These are phyloP conservation scores for Penicillium olsonii DNA, from an alignment of 2,329 filamentous ascomycete species.

Conservation along the genomic window DNA sequence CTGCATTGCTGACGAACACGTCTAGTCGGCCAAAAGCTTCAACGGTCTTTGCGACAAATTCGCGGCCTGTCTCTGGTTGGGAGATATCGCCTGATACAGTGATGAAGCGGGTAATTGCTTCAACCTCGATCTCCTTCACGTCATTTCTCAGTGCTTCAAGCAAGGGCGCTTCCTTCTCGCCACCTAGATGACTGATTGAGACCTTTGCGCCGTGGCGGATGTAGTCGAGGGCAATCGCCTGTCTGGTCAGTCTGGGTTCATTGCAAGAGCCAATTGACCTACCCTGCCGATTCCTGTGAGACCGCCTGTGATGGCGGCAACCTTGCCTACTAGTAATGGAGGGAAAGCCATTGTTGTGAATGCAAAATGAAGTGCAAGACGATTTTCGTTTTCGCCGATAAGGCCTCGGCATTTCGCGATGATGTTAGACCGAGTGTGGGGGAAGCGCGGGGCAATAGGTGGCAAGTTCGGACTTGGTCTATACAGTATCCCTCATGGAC, in stretches of 20 bases:
- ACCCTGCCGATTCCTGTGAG: slow-evolving; percentile 79
- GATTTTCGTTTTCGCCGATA: slow-evolving; percentile 17
- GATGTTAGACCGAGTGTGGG: slow-evolving; percentile 34
- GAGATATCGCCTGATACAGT: slow-evolving; percentile 77
- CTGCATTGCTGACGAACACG: slow-evolving; percentile 85
- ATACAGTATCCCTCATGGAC: no score
- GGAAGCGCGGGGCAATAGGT: slow-evolving; percentile 9
- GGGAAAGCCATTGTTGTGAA: slow-evolving; percentile 31
- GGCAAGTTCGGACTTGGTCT: neutral
- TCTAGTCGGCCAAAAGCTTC: slow-evolving; percentile 59
- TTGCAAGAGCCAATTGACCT: slow-evolving; percentile 5
- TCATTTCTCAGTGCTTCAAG: slow-evolving; percentile 34
- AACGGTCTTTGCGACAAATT: slow-evolving; percentile 68
- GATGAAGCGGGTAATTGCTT: slow-evolving; percentile 52
- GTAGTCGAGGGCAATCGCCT: slow-evolving; percentile 77
- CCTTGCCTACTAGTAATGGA: slow-evolving; percentile 69
- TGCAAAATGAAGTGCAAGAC: neutral
- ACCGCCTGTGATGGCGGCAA: slow-evolving; percentile 82
- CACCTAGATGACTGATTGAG: slow-evolving; percentile 75
- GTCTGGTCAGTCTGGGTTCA: neutral
- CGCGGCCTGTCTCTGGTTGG: slow-evolving; percentile 68
- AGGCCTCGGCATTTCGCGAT: slow-evolving; percentile 31
- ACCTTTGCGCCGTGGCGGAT: slow-evolving; percentile 76
- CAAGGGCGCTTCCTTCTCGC: slow-evolving; percentile 31
- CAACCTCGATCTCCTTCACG: slow-evolving; percentile 26